Evolutionary conservation across 1,284 basidiomycete genomes (phyloP), one percentile per base, ranked within the genome.

Genomic region (Amylostereum areolatum): DNA sequence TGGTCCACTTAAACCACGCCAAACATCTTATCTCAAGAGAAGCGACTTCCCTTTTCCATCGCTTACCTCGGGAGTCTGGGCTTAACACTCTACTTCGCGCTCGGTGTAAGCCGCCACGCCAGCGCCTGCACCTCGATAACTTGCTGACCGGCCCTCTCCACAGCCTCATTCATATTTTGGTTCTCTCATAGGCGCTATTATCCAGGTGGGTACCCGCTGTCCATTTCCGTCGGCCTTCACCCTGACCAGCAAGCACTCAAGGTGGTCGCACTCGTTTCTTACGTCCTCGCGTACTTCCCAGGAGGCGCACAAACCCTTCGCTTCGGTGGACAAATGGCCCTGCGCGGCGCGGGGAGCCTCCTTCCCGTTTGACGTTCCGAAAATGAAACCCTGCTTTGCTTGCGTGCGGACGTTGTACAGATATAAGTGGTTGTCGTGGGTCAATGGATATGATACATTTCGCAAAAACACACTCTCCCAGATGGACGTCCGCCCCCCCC

Each of bases 261-360:
- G 79, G 81, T 95, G 36, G 71, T 88, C 40, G 85, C 92, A 1
- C 80, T 97, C 7, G 70, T 96, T 8, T 78, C 86, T 10, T 97
- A 97, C 61, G 78, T 97, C 7, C 73, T 91, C 12, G 92, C 92
- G 0, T 97, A 96, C 68, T 96, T 95, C 68, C 92, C 92, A 3
- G 92, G 92, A 9, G 92, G 88, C 7, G 75, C 74, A 11, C 80
- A 84, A 54, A 94, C 92, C 0, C 73, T 95, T 33, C 80, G 89
- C 29, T 82, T 94, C 59, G 92, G 92, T 10, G 83, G 85, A 12
- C 84, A 87, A 53, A 80, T 95, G 66, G 84, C 87, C 1, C 67
- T 95, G 24, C 81, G 91, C 39, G 86, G 92, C 4, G 91, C 89
- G 40, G 80, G 85, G 33, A 89, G 75, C 56, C 69, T 94, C 6